Evolutionary conservation across 345 rosid species (phyloP), one percentile per base, ranked within the genome.

Genomic region (Angophora floribunda): DNA sequence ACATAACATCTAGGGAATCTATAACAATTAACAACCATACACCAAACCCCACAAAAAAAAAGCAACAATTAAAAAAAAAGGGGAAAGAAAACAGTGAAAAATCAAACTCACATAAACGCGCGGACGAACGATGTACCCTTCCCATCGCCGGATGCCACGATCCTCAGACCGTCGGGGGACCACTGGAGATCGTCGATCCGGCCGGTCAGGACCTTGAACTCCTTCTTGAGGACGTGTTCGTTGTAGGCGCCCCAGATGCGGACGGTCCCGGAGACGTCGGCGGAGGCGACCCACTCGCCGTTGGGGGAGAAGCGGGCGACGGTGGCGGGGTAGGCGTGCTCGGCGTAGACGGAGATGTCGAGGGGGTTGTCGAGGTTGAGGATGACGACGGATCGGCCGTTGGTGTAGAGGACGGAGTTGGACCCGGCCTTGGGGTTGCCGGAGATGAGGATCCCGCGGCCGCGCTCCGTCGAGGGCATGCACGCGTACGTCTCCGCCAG

Each of bases 251-350:
- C 99, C 99, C 99, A 98, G 93, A 98, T 95, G 93, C 99, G 92
- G 30, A 98, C 97, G n/a, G 96, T 91, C 21, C 99, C 99, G 17
- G 98, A 95, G 9, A 90, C 95, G 79, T 98, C 99, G 14, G 97
- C 99, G 6, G 99, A 98, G 85, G 99, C 99, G 92, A 97, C 91
- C 99, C 99, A 97, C 94, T 97, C 99, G 1, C 99, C 99, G 87
- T 97, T 97, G n/a, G 99, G 99, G 7, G 99, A 98, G 93, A 91
- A 98, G 15, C 99, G 93, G 57, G 99, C 99, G 86, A 97, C 97
- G 47, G 99, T 98, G 88, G 96, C 99, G 80, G 97, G 98, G 89
- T 98, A 96, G 17, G 95, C 98, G 86, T 98, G 99, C 61, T 98
- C 99, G 7, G 96, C 98, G 85, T 98, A 98, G 91, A 97, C 94